Percentiles rank a stretch among this genome's conserved stretches.
phyloP scores from a whole-genome alignment of 345 rosid genomes.

The Boechera stricta region DNA sequence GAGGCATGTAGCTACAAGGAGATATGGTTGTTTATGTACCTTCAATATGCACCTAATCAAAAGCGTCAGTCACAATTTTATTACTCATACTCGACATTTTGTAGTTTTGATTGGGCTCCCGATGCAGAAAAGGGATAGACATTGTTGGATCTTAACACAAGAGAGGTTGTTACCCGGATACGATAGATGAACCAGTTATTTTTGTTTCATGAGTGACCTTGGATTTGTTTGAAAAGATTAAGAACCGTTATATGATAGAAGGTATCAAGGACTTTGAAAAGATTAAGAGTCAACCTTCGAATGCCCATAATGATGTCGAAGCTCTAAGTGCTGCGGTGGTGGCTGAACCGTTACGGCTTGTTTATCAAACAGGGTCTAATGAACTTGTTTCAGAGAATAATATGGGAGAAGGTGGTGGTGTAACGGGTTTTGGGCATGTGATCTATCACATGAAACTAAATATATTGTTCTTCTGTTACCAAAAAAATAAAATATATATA shows the following conservation, averaged over 20 bases:
- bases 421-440: not conserved
- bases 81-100: not conserved
- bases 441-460: not conserved
- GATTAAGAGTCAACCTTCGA: not conserved
- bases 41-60: not conserved
- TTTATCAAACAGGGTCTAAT: not conserved
- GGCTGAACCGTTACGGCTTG: not conserved
- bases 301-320: not conserved
- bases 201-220: not conserved
- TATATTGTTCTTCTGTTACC: not conserved
- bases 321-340: constrained; percentile 11
- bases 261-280: not conserved
- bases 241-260: no score
- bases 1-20: not conserved
- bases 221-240: not conserved
- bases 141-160: not conserved
- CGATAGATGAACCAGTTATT: not conserved
- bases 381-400: not conserved
- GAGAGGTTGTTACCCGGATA: not conserved
- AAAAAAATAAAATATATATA: not conserved
- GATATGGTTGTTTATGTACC: not conserved
- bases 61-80: not conserved
- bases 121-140: not conserved
- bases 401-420: not conserved
- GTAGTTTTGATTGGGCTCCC: not conserved